phyloP scores from a whole-genome alignment of 768 basidiomycete species.

The Auricularia sp. region DNA sequence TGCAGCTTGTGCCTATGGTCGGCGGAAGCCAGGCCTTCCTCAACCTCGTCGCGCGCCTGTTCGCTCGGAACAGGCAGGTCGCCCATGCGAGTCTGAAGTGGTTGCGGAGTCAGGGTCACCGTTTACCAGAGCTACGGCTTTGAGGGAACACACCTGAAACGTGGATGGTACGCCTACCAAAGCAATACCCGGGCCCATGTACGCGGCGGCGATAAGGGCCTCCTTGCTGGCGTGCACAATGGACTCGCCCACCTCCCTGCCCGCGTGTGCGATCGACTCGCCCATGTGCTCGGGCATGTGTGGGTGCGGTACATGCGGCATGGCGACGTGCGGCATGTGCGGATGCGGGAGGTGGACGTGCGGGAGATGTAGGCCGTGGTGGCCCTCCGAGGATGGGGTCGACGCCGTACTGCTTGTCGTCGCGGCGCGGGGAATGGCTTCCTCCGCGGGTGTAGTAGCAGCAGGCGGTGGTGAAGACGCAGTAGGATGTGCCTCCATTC shows the following conservation, averaged over 20 bases:
- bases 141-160: neutral
- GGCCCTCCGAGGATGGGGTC: neutral
- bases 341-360: neutral
- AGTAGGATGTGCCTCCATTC: too few relatives aligned
- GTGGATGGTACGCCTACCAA: neutral
- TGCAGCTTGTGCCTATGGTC: too few relatives aligned
- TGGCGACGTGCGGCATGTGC: neutral
- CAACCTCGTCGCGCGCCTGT: too few relatives aligned
- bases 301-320: neutral
- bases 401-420: neutral
- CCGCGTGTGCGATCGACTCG: neutral
- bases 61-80: too few relatives aligned
- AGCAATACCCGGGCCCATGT: neutral
- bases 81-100: too few relatives aligned
- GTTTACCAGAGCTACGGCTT: too few relatives aligned
- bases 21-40: too few relatives aligned
- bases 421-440: neutral
- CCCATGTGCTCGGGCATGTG: neutral
- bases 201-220: neutral
- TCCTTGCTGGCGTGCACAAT: neutral
- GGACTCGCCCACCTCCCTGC: neutral
- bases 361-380: neutral
- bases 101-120: too few relatives aligned
- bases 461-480: too few relatives aligned
- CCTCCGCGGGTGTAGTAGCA: too few relatives aligned